A percentile compares a stretch with the other conserved stretches of the same genome.
Evolutionary conservation across 352 stramenopile genomes (phyloP).

Genomic region (Phytophthora megakarya): DNA sequence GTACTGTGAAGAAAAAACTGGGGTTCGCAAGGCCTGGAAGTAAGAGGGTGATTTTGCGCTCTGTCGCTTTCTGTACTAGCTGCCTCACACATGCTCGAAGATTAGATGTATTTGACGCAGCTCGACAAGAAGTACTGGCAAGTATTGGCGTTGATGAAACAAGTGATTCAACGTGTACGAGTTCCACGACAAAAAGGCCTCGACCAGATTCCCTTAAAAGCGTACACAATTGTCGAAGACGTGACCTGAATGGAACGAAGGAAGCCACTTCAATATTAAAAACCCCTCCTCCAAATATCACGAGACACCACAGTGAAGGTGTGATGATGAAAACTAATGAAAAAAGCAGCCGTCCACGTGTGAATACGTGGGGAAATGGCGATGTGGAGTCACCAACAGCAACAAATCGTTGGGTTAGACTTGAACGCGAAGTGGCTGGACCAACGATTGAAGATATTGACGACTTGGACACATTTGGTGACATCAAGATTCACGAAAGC

Average conservation of each 20-base stretch:
- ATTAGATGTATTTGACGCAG: conserved; percentile 32
- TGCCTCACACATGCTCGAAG: conserved; percentile 32
- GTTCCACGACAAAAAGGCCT: neutral
- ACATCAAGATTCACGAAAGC: conserved; percentile 20
- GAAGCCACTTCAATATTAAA: conserved; percentile 10
- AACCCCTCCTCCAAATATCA: neutral
- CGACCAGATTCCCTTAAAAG: conserved; percentile 7
- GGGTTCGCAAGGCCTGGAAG: conserved; percentile 27
- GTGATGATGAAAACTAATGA: conserved; percentile 1
- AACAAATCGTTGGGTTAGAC: conserved; percentile 20
- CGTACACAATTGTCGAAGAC: conserved; percentile 26
- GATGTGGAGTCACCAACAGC: conserved; percentile 12
- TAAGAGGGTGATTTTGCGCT: conserved; percentile 27
- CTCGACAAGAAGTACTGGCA: conserved; percentile 31
- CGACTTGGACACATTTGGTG: conserved; percentile 20
- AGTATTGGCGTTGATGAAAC: conserved; percentile 10
- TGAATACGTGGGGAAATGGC: conserved; percentile 25
- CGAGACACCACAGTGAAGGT: conserved; percentile 16
- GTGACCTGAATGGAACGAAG: conserved; percentile 18
- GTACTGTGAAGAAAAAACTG: conserved; percentile 40
- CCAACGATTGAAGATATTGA: conserved; percentile 11
- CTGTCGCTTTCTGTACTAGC: conserved; percentile 36
- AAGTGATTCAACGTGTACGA: conserved; percentile 15
- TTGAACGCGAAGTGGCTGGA: conserved; percentile 17
- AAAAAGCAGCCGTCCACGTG: conserved; percentile 7